These are phyloP conservation scores for Fusarium vanettenii DNA, from an alignment of 2,329 filamentous ascomycete species.

Conservation along the genomic window DNA sequence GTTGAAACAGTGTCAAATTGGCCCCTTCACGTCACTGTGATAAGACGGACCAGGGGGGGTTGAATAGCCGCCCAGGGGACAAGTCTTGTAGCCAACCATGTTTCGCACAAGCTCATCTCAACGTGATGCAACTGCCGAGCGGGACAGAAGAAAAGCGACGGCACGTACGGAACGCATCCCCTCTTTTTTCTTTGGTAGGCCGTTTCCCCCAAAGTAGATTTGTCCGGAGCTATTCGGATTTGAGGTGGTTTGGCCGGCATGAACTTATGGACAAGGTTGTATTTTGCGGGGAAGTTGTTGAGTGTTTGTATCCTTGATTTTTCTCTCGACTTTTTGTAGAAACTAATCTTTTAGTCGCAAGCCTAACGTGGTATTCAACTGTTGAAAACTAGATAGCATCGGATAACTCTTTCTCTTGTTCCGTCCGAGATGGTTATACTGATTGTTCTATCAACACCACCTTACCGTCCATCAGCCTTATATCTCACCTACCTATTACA, in stretches of 20 bases:
- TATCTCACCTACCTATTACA: slow-evolving; percentile 33
- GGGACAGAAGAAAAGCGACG: not conserved
- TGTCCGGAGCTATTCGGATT: not conserved
- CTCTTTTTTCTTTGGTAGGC: not conserved
- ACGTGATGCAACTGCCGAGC: not conserved
- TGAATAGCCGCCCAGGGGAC: not conserved
- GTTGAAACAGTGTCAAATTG: not conserved
- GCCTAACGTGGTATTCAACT: not conserved
- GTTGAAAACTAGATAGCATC: not conserved
- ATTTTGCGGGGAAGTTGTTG: slow-evolving; percentile 8
- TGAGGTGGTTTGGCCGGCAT: not conserved
- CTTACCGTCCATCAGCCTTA: not conserved
- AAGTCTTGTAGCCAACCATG: not conserved
- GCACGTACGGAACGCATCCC: not conserved
- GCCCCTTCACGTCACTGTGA: slow-evolving; percentile 5
- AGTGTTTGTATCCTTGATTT: not conserved
- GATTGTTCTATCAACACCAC: not conserved
- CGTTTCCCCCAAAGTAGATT: not conserved
- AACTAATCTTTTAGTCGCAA: not conserved
- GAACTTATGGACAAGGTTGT: not conserved
- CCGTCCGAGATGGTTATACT: not conserved
- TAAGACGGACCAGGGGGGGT: not conserved
- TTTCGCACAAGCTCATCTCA: not conserved
- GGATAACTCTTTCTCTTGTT: not conserved
- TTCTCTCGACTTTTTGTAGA: not conserved